Evolutionary conservation across 805 yeast species (phyloP).

Genomic region (Osmozyma mogii): DNA sequence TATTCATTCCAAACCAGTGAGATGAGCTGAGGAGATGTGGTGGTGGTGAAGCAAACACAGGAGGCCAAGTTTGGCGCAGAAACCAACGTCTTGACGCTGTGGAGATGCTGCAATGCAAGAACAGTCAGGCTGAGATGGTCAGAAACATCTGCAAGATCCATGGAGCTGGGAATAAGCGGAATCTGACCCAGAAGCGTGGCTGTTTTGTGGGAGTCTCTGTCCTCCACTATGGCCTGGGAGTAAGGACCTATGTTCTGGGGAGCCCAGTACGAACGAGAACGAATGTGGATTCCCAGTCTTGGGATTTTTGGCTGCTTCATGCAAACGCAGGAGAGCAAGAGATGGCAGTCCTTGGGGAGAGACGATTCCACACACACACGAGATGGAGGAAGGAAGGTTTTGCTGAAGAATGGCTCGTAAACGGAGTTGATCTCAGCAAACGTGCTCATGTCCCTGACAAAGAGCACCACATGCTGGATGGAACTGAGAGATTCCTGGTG

Average conservation of each 20-base stretch:
- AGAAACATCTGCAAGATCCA: constrained; percentile 36
- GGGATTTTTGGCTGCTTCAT: constrained; percentile 13
- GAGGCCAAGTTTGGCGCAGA: constrained; percentile 37
- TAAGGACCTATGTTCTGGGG: constrained; percentile 98
- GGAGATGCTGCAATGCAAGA: constrained; percentile 69
- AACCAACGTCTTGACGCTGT: constrained; percentile 50
- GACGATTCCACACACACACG: constrained; percentile 72
- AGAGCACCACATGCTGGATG: constrained; percentile 52
- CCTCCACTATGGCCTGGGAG: constrained; percentile 68
- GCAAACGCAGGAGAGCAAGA: constrained; percentile 58
- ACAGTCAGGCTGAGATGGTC: constrained; percentile 26
- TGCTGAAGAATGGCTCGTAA: constrained; percentile 48
- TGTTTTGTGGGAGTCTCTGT: constrained; percentile 28
- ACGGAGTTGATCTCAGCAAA: constrained; percentile 56
- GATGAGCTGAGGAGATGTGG: constrained; percentile 20
- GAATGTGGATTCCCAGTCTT: constrained; percentile 77
- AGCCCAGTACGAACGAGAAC: constrained; percentile 95
- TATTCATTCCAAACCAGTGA: constrained; percentile 41
- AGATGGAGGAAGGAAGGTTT: constrained; percentile 72
- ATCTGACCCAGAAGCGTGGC: constrained; percentile 85
- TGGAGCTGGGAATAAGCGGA: constrained; percentile 66
- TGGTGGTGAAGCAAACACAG: constrained; percentile 49
- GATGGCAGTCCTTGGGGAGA: constrained; percentile 26
- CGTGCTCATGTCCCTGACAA: constrained; percentile 55
- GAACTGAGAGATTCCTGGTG: constrained; percentile 31